Evolutionary conservation across 2,329 filamentous ascomycete species (phyloP), one percentile per base, ranked within the genome.

Genomic region (Epichloe uncinata): DNA sequence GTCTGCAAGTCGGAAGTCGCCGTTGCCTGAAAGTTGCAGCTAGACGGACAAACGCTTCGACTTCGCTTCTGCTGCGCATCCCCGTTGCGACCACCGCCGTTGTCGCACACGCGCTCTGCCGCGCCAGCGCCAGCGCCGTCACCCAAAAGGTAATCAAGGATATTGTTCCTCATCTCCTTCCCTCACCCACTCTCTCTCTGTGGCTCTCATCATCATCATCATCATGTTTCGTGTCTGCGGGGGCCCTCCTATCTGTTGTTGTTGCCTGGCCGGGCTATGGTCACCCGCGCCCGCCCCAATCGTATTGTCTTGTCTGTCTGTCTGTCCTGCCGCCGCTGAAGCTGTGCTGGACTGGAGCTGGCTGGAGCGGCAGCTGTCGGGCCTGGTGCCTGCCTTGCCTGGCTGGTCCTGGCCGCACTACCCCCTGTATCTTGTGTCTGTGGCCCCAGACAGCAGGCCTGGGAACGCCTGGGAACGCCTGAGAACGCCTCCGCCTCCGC

Each of bases 71-170:
- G 42, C 33, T 42, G 48, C 53, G 52, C 52, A 44, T 42, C 30
- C 30, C 34, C 37, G 52, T 44, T 48, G 52, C 50, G 26, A 41
- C 43, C 49, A 49, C 33, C 47, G 34, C 37, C 30, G 15, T 33
- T 38, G 52, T 52, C 52, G 52, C 54, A 52, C 52, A 48, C 49
- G 52, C 50, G 53, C 53, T 34, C 33, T 35, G 16, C 50, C 47
- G 54, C 54, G 54, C 48, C 49, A 22, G 50, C 37, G 53, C 45
- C 42, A 20, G 37, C 7, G 20, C 48, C 26, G 22, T 26, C 22
- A 2, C 35, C 26, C 34, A 34, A 47, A 51, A 54, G 53, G 53
- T 51, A 51, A 52, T 13, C 11, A n/a, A 40, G 12, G 22, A 26
- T 4, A 42, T 38, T 40, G 9, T 35, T n/a, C 13, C 35, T 35